phyloP scores from a whole-genome alignment of 73 alveolate genomes.

The Tetrahymena elliotti region DNA sequence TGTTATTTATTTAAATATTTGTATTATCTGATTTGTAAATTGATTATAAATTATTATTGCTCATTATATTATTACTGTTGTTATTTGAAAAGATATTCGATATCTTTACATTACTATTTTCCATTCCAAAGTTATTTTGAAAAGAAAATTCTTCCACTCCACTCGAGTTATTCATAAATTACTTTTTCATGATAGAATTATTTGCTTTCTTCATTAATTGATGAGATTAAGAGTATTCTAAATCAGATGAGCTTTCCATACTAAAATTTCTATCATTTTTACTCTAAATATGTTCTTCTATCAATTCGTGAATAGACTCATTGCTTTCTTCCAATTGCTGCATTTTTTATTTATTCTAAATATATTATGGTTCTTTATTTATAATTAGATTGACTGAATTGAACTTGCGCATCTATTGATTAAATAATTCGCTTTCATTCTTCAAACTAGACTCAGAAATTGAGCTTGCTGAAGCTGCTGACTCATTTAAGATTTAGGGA shows the following conservation, averaged over 20 bases:
- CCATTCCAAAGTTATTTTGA: not conserved
- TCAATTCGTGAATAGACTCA: not conserved
- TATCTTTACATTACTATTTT: not conserved
- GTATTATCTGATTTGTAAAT: not conserved
- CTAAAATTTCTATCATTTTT: not conserved
- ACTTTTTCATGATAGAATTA: not conserved
- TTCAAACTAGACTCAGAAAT: not conserved
- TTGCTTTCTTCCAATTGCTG: not conserved
- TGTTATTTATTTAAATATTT: not conserved
- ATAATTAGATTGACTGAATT: not conserved
- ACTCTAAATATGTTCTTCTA: not conserved
- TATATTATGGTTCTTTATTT: not conserved
- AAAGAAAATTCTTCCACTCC: not conserved
- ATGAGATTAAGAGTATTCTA: not conserved
- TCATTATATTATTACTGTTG: not conserved
- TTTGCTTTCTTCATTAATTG: not conserved
- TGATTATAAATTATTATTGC: not conserved
- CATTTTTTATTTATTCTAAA: not conserved
- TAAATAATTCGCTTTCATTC: not conserved
- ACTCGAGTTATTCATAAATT: not conserved
- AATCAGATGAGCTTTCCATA: not conserved
- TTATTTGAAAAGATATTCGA: not conserved
- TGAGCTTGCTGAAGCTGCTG: not conserved
- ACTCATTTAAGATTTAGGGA: not conserved
- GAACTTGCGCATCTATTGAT: not conserved